Base-by-base conservation (phyloP, 2,329 filamentous ascomycete species). In the Arthrinium phaeospermum region DNA sequence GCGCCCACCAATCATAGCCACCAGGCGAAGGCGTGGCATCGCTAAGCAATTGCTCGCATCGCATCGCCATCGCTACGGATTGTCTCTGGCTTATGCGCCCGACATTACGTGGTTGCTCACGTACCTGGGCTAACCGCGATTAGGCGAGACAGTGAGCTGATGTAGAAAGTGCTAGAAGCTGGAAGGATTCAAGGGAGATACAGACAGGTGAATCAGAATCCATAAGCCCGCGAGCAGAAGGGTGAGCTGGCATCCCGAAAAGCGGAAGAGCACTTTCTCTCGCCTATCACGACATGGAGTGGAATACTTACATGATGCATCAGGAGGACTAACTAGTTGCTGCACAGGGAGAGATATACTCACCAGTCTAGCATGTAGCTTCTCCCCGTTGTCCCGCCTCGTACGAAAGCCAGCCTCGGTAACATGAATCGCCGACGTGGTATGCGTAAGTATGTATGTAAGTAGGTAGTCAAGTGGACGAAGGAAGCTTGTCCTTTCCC, bases 401-500 rank as follows among this genome's bases (percentile, higher is more conserved):
- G 53, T 12, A 30, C 53, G 53, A 37, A 61, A 37, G 53, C 51
- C 30, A 61, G 30, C 53, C 53, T 37, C 30, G 53, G 30, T 61
- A 34, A 34, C 12, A 61, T 61, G 53, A 61, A 37, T 61, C 53
- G 53, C 53, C 53, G 53, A 61, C 53, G 12, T 61, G 53, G 53
- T 61, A 61, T 34, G 53, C 34, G 51, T 34, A 22, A 22, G 16
- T 47, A 47, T 19, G 16, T 47, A 47, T 19, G 45, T 47, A 47
- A 7, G 10, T 51, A 34, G 51, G 30, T 34, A 61, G 30, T 22
- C 30, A 22, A 37, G 27, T 37, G 19, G 16, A 34, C 53, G 57
- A 64, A 64, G 37, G 57, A 41, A 64, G 57, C 57, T 64, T 64
- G 57, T 64, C 57, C 57, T 64, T 64, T 64, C 57, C 57, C 57